These are phyloP conservation scores for Colletotrichum lentis DNA, from an alignment of 2,329 filamentous ascomycete species.

Conservation along the genomic window DNA sequence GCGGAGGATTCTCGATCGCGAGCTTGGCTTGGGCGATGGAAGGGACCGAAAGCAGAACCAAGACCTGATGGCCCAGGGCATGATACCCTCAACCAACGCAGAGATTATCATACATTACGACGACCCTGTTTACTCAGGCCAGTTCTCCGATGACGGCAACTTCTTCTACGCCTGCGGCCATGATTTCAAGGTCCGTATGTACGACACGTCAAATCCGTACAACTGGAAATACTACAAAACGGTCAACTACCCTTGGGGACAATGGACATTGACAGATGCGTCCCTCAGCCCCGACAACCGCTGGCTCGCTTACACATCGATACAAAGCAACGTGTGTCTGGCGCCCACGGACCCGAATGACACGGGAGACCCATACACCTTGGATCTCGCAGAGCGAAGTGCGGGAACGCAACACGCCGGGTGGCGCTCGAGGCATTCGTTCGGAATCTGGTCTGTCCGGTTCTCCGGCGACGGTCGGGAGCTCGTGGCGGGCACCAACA, in stretches of 20 bases:
- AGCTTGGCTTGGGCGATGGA: conserved; percentile 75
- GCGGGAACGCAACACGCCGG: conserved; percentile 19
- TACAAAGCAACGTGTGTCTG: conserved; percentile 82
- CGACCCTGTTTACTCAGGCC: conserved; percentile 88
- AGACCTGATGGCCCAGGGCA: conserved; percentile 63
- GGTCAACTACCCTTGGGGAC: conserved; percentile 82
- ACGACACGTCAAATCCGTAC: conserved; percentile 95
- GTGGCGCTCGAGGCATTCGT: conserved; percentile 49
- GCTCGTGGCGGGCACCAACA: conserved; percentile 86
- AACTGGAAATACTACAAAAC: conserved; percentile 97
- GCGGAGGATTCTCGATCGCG: conserved; percentile 78
- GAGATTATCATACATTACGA: conserved; percentile 91
- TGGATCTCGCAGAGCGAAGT: conserved; percentile 72
- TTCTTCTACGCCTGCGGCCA: conserved; percentile 95
- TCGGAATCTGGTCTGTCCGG: conserved; percentile 86
- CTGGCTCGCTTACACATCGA: conserved; percentile 90
- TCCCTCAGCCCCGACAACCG: conserved; percentile 90
- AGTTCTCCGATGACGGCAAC: conserved; percentile 96
- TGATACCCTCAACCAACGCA: conserved; percentile 79
- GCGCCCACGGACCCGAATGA: conserved; percentile 87
- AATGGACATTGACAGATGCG: conserved; percentile 97
- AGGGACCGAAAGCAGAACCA: conserved; percentile 68
- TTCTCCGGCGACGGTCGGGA: conserved; percentile 93
- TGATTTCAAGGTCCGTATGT: conserved; percentile 95
- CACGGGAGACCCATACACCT: conserved; percentile 76